Base-by-base conservation (phyloP, 2,329 filamentous ascomycete species). In the Diaporthe sp. region DNA sequence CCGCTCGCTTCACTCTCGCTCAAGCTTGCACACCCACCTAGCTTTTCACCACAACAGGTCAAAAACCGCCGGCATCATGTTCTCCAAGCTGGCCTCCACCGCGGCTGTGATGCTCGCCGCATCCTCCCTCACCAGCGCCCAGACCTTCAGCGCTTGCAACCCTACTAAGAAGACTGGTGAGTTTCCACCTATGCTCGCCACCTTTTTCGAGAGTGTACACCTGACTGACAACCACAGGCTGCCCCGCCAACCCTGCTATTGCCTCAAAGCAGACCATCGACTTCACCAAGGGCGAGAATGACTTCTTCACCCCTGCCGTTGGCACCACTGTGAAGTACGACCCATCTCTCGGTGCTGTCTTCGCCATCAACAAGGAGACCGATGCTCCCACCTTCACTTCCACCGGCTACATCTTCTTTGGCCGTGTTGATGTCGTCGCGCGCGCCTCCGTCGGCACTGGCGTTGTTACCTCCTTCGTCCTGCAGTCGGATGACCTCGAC, bases 371-470 rank as follows among this genome's bases (percentile, higher is more conserved):
- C 47, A 86, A 90, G 68, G 89, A 91, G 76, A 86, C 82, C 17
- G 89, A 95, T 69, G 91, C 89, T 65, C 92, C 94, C 50, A 94
- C 93, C 44, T 94, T 97, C 83, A 88, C 88, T 80, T 90, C 90
- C 73, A 88, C 92, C 80, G 96, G 95, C 89, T 98, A 97, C 88
- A 94, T 99, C 83, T 98, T 98, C 94, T 98, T 98, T 83, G 97
- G 97, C 76, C 92, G 92, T 80, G 90, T 98, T 79, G 94, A 97
- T 71, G 91, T 95, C 75, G 91, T 90, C 39, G 86, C 97, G 81
- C 93, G 95, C 84, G 93, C 94, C 51, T 93, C 97, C 35, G 89
- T 93, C 4, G 97, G 96, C 56, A 87, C 87, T 9, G 97, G 97
- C 78, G 94, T 99, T 77, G 94, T 99, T 76, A 98, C 95, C 85